Conservation (phyloP, 768 basidiomycete genomes). For the Clathrus columnatus region DNA sequence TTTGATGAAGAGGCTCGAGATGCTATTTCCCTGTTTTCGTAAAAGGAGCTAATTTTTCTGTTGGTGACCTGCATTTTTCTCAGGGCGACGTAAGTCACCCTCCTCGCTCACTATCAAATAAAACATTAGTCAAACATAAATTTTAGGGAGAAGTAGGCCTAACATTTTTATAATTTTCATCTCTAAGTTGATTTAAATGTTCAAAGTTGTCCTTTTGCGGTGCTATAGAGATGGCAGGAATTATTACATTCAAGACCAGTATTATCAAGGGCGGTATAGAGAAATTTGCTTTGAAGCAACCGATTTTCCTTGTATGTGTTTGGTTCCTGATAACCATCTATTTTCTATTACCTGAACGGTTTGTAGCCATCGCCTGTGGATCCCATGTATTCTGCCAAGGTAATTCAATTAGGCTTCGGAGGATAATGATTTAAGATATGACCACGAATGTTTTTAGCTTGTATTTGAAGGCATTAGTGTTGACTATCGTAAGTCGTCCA, state of each 20-base stretch:
- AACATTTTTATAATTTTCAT: background rate
- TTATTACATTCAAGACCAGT: slow-evolving; percentile 62
- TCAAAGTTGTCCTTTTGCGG: slow-evolving; percentile 64
- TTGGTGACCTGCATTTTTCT: slow-evolving; percentile 74
- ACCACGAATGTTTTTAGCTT: slow-evolving; percentile 29
- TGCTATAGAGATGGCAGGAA: slow-evolving; percentile 74
- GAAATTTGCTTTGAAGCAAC: slow-evolving; percentile 65
- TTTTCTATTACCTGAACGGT: background rate
- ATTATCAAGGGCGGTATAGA: slow-evolving; percentile 68
- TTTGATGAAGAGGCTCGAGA: slow-evolving; percentile 43
- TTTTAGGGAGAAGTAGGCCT: slow-evolving; percentile 46
- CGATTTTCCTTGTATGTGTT: slow-evolving; percentile 54
- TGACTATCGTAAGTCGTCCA: slow-evolving; percentile 39
- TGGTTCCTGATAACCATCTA: slow-evolving; percentile 10
- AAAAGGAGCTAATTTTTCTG: slow-evolving; percentile 65
- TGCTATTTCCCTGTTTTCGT: slow-evolving; percentile 75
- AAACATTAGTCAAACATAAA: slow-evolving; percentile 14
- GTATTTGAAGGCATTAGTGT: slow-evolving; percentile 72
- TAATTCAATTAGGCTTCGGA: slow-evolving; percentile 13
- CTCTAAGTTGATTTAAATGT: background rate
- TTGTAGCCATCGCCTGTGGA: slow-evolving; percentile 63
- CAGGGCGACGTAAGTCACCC: slow-evolving; percentile 52
- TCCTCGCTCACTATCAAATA: background rate
- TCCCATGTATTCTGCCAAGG: slow-evolving; percentile 65
- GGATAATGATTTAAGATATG: background rate